phyloP scores from a whole-genome alignment of 139 green algal genomes.

The Raphidocelis subcapitata region DNA sequence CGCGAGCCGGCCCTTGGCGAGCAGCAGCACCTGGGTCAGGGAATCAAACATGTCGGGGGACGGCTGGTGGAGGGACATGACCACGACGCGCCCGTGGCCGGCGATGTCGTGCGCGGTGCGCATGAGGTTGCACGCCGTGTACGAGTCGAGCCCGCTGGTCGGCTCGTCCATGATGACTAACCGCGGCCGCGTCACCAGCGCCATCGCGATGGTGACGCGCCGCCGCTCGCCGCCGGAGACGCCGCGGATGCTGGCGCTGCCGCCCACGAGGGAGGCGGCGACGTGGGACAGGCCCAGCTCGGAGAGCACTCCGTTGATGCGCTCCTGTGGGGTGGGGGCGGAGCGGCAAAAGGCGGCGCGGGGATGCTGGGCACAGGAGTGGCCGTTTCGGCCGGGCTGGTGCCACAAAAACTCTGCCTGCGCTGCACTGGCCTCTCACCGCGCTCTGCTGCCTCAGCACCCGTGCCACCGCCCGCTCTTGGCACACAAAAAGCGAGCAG shows the following conservation, averaged over 20 bases:
- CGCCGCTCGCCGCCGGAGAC: slow-evolving; percentile 67
- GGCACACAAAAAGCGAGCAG: not conserved
- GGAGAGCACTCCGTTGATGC: slow-evolving; percentile 29
- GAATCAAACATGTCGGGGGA: slow-evolving; percentile 50
- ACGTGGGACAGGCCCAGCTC: slow-evolving; percentile 53
- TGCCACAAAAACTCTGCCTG: not conserved
- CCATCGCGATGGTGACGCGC: slow-evolving; percentile 68
- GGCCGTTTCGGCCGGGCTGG: not conserved
- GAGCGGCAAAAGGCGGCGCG: not conserved
- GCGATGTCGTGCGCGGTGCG: slow-evolving; percentile 39
- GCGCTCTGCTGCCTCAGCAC: not conserved
- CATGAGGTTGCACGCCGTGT: slow-evolving; percentile 43
- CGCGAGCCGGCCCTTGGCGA: slow-evolving; percentile 32
- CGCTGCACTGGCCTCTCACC: not conserved
- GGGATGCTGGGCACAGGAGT: not conserved
- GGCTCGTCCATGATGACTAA: slow-evolving; percentile 64
- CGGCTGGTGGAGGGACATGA: slow-evolving; percentile 66
- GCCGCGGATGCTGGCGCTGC: slow-evolving; percentile 27
- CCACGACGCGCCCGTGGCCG: slow-evolving; percentile 45
- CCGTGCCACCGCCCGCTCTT: not conserved
- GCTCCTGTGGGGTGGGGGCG: slow-evolving; percentile 16
- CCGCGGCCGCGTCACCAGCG: slow-evolving; percentile 59
- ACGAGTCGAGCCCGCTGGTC: slow-evolving; percentile 72
- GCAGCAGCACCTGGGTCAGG: slow-evolving; percentile 50
- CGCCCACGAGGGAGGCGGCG: slow-evolving; percentile 40